Percentiles rank a stretch among this genome's conserved stretches.
Conservation (phyloP, 2,329 filamentous ascomycete genomes). For the Paracoccidioides lutzii region DNA sequence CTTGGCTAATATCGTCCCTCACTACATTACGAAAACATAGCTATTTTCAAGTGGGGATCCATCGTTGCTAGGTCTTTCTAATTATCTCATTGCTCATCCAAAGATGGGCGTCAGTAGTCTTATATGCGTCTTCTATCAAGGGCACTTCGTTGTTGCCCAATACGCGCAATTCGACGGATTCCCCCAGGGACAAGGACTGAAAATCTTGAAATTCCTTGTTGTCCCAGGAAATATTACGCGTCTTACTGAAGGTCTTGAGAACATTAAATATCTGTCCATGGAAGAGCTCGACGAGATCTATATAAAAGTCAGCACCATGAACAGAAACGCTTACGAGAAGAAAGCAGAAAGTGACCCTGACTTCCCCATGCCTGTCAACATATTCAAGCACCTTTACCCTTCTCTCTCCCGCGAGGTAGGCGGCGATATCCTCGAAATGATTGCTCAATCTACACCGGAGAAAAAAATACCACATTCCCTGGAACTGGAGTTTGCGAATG, state of each 20-base stretch:
- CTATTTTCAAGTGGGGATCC: no score
- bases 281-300: conserved; percentile 7
- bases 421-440: conserved; percentile 9
- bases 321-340: not conserved
- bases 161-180: conserved; percentile 20
- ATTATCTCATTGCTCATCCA: not conserved
- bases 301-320: conserved; percentile 1
- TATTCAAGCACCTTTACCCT: conserved; percentile 5
- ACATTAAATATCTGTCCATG: conserved; percentile 8
- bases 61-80: no score
- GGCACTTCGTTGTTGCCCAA: conserved; percentile 16
- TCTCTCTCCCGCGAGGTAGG: conserved; percentile 12
- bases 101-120: conserved; percentile 15
- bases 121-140: conserved; percentile 14
- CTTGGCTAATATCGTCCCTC: no score
- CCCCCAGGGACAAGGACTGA: conserved; percentile 15
- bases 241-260: conserved; percentile 13
- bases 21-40: no score
- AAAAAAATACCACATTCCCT: conserved; percentile 9
- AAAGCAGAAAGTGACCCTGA: not conserved
- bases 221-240: conserved; percentile 13
- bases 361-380: no score
- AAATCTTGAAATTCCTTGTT: conserved; percentile 15
- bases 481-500: conserved; percentile 13
- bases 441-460: conserved; percentile 10